Evolutionary conservation across 108 stramenopile genomes (phyloP).

Genomic region (Thalassiosira profunda): DNA sequence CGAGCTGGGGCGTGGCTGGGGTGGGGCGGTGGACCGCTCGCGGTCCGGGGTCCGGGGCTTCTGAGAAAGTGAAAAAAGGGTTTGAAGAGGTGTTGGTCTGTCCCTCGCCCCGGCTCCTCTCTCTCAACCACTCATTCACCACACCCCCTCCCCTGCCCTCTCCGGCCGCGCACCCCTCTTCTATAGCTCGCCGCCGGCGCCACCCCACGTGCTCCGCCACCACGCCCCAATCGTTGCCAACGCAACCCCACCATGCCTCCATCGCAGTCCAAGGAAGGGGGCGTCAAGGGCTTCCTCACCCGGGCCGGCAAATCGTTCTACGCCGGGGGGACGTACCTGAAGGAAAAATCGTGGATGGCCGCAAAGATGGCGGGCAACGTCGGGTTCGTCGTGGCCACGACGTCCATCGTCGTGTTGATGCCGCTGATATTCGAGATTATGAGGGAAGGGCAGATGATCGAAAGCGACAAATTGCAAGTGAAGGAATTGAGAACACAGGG

Average conservation of each 20-base stretch:
- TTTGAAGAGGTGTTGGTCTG: too few species aligned
- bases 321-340: conserved; percentile 58
- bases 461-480: conserved; percentile 75
- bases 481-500: conserved; percentile 83
- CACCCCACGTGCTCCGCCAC: not conserved
- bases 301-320: conserved; percentile 74
- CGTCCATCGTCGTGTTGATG: conserved; percentile 86
- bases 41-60: too few species aligned
- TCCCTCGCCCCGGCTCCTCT: too few species aligned
- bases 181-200: too few species aligned
- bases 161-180: too few species aligned
- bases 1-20: too few species aligned
- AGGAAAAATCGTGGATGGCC: conserved; percentile 62
- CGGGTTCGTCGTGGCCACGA: conserved; percentile 79
- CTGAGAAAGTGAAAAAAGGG: too few species aligned
- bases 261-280: conserved; percentile 49
- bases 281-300: conserved; percentile 85
- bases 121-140: too few species aligned
- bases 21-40: too few species aligned
- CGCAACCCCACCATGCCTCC: conserved; percentile 16
- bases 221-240: not conserved
- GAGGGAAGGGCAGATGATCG: conserved; percentile 89
- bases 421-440: conserved; percentile 91
- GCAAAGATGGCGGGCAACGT: conserved; percentile 64
- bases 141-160: too few species aligned